Evolutionary conservation across 345 rosid species (phyloP), one percentile per base, ranked within the genome.

Genomic region (Hibiscus trionum): DNA sequence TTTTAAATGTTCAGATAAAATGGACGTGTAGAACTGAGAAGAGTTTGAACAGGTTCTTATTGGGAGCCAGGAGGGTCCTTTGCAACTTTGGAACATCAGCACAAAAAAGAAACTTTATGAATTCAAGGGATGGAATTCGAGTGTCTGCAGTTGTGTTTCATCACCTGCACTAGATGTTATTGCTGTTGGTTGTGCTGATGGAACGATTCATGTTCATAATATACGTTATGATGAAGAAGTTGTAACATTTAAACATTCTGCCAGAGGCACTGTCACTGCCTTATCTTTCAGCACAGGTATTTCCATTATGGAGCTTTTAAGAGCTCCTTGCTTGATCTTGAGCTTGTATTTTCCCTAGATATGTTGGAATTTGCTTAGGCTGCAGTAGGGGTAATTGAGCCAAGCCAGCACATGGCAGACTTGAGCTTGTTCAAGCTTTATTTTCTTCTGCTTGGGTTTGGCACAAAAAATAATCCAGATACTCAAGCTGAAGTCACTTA

Each of bases 21-120:
- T 62, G 55, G n/a, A 8, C 4, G 0, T 2, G 42, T 35, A 15
- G 55, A 44, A 61, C 76, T 55, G 27, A 66, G 70, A 78, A 73
- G 49, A 53, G 7, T 77, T 46, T 82, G 61, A 19, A 44, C 78
- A 94, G 98, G 88, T 94, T 80, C 81, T 94, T 78, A 76, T 92
- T 11, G 98, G 94, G 72, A 92, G 96, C 75, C 91, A 88, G 70
- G 89, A 95, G 72, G 98, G 99, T 77, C 73, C 84, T 9, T 75
- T 95, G 80, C 98, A 92, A 86, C 93, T 92, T 72, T 95, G 98
- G 99, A 95, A 95, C 73, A 83, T 92, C 29, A 95, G 92, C 78
- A 87, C 99, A 37, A 92, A 87, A 84, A 92, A 87, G 80, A 90
- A 83, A 76, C 78, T 95, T 37, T 90, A 80, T 75, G 88, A 92